Conservation (phyloP, 441 rosid genomes). For the Metrosideros polymorpha region DNA sequence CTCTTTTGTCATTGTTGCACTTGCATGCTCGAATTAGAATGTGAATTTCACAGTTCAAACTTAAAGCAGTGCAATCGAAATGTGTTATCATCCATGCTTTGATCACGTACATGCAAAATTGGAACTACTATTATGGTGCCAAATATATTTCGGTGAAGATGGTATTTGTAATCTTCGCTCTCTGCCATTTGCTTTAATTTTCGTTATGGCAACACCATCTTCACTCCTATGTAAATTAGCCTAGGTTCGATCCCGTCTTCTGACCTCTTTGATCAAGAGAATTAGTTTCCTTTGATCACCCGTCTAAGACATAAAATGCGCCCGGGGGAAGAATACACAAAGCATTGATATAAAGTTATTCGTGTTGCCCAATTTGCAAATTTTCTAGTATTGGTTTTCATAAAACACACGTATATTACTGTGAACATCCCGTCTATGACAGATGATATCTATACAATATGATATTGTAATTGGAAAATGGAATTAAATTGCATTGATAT, state of each 20-base stretch:
- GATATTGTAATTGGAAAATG: too few species aligned
- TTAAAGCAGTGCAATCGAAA: neutral
- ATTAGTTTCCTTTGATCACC: neutral
- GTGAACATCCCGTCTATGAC: too few species aligned
- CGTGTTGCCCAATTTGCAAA: neutral
- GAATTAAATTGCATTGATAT: neutral
- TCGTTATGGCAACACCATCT: neutral
- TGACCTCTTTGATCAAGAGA: neutral
- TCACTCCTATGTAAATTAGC: neutral
- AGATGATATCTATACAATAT: too few species aligned
- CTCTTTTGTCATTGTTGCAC: neutral
- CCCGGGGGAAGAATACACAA: neutral
- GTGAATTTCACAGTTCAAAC: neutral
- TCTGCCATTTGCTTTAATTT: neutral
- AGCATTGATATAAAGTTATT: neutral
- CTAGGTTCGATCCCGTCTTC: neutral
- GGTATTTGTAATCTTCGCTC: neutral
- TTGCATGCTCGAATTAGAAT: neutral
- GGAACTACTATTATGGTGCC: neutral
- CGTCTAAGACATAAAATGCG: neutral
- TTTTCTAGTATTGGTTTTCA: neutral
- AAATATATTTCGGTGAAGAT: neutral
- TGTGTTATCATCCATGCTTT: neutral
- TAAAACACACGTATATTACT: neutral
- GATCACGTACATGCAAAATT: neutral